Percentiles rank a stretch among this genome's conserved stretches.
phyloP scores from a whole-genome alignment of 2,329 filamentous ascomycete genomes.

The Hymenotorrendiella dingleyae region DNA sequence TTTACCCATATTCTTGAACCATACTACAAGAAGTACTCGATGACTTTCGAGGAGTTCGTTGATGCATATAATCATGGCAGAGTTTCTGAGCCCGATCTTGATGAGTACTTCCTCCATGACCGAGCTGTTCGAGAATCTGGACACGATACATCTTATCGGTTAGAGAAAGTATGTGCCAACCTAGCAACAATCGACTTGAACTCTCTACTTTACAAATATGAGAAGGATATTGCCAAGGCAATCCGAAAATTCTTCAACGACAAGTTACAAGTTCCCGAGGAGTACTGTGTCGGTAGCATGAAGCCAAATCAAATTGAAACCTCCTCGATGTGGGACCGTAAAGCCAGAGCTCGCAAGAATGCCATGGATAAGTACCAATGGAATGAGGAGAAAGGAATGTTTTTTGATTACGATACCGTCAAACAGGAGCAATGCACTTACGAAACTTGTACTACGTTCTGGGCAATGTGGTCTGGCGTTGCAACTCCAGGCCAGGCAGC shows the following conservation, averaged over 20 bases:
- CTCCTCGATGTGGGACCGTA: slow-evolving; percentile 84
- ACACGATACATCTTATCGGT: slow-evolving; percentile 90
- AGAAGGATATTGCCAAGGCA: slow-evolving; percentile 81
- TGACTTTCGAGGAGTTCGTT: slow-evolving; percentile 81
- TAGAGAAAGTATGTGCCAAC: slow-evolving; percentile 82
- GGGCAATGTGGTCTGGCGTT: slow-evolving; percentile 93
- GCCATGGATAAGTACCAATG: slow-evolving; percentile 91
- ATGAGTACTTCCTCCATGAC: slow-evolving; percentile 94
- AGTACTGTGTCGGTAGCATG: slow-evolving; percentile 69
- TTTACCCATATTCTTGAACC: slow-evolving; percentile 39
- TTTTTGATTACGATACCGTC: slow-evolving; percentile 91
- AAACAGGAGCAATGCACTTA: slow-evolving; percentile 77
- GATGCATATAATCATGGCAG: slow-evolving; percentile 75
- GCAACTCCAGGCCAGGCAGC: slow-evolving; percentile 82
- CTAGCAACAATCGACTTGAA: slow-evolving; percentile 93
- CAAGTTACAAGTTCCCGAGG: slow-evolving; percentile 71
- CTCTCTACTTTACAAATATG: slow-evolving; percentile 93
- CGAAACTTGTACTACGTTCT: slow-evolving; percentile 90
- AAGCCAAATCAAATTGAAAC: slow-evolving; percentile 67
- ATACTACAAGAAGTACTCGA: slow-evolving; percentile 53
- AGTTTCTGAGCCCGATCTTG: slow-evolving; percentile 78
- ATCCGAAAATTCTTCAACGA: slow-evolving; percentile 84
- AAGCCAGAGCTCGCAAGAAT: slow-evolving; percentile 75
- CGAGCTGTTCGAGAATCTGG: slow-evolving; percentile 93
- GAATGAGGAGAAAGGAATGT: slow-evolving; percentile 90